These are phyloP conservation scores for Achlya hypogyna DNA, from an alignment of 352 stramenopile genomes.

Conservation along the genomic window DNA sequence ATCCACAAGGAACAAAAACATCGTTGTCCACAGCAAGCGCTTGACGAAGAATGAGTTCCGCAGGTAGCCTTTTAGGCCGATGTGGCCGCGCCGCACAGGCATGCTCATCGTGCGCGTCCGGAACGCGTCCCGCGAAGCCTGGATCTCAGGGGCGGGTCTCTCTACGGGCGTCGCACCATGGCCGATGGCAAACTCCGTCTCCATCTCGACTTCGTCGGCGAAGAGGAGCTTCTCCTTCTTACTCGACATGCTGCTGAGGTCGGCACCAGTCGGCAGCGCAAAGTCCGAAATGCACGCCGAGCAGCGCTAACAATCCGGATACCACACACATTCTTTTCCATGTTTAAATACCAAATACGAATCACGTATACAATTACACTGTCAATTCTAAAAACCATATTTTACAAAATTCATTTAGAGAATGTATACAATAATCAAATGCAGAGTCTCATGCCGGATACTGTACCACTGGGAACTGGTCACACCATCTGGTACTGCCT, in stretches of 20 bases:
- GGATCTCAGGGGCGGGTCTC: neutral
- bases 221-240: slow-evolving; percentile 2
- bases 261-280: neutral
- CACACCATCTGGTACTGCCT: too few species aligned
- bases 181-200: neutral
- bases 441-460: too few species aligned
- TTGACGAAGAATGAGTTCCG: slow-evolving; percentile 77
- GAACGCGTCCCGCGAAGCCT: neutral
- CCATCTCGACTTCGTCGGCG: neutral
- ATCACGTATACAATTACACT: too few species aligned
- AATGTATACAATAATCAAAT: too few species aligned
- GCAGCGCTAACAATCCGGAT: neutral
- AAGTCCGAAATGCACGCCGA: neutral
- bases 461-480: too few species aligned
- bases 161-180: neutral
- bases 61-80: slow-evolving; percentile 25
- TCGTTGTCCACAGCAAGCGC: slow-evolving; percentile 39
- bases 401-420: too few species aligned
- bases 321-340: too few species aligned
- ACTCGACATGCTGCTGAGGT: neutral
- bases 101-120: neutral
- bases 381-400: too few species aligned
- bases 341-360: too few species aligned
- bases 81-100: neutral
- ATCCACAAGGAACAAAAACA: slow-evolving; percentile 34